A percentile compares a stretch with the other conserved stretches of the same genome.
Conservation (phyloP, 1,284 basidiomycete species). For the Apiotrichum siamense region DNA sequence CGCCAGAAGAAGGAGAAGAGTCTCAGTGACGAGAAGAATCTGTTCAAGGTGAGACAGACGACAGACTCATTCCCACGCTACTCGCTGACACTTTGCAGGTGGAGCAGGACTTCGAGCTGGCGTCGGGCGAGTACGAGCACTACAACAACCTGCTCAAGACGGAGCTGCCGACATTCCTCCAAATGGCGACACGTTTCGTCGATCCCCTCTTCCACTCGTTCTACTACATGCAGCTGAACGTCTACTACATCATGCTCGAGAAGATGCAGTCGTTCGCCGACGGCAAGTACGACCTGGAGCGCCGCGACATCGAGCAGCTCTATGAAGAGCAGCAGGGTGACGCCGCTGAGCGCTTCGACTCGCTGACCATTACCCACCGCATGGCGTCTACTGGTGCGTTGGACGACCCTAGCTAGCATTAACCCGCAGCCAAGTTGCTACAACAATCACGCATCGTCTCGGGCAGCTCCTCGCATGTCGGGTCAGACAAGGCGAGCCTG, state of each 20-base stretch:
- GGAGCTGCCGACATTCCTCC: conserved; percentile 88
- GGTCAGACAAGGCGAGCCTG: conserved; percentile 40
- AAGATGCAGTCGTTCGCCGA: conserved; percentile 84
- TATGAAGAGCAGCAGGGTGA: conserved; percentile 77
- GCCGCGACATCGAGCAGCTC: conserved; percentile 66
- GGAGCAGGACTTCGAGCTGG: conserved; percentile 95
- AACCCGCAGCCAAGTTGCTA: conserved; percentile 24
- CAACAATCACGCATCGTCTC: conserved; percentile 11
- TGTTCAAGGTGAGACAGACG: conserved; percentile 73
- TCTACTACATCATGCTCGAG: conserved; percentile 88
- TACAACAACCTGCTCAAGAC: conserved; percentile 89
- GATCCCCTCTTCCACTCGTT: conserved; percentile 95
- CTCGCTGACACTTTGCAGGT: conserved; percentile 62
- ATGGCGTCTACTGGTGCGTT: conserved; percentile 71
- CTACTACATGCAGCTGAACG: conserved; percentile 99
- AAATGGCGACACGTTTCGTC: conserved; percentile 80
- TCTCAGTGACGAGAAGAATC: conserved; percentile 84
- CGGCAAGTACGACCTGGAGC: conserved; percentile 69
- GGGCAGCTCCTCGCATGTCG: conserved; percentile 33
- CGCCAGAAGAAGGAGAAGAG: conserved; percentile 96
- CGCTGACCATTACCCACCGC: conserved; percentile 69
- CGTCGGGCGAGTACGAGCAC: conserved; percentile 92
- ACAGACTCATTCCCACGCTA: neutral
- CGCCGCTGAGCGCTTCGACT: conserved; percentile 67
- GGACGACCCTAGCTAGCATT: neutral